phyloP scores from a whole-genome alignment of 2,329 filamentous ascomycete species.

The Dactylellina leptospora region DNA sequence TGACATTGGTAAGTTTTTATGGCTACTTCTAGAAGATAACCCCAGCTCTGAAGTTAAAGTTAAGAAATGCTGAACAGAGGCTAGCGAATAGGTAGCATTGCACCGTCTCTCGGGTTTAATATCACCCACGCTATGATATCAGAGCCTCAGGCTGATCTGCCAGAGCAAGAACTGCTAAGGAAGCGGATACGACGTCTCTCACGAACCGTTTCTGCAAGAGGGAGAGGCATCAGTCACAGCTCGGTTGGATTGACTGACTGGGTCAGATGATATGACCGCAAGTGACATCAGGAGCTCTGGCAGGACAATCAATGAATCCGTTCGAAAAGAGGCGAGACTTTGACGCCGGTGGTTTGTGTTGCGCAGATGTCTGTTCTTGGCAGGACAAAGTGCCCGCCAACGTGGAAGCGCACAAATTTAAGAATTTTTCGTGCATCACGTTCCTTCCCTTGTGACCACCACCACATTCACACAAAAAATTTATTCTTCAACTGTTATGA shows the following conservation, averaged over 20 bases:
- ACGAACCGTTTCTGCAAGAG: constrained; percentile 35
- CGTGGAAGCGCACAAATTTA: constrained; percentile 2
- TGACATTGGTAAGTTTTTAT: constrained; percentile 37
- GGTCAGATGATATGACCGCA: constrained; percentile 6
- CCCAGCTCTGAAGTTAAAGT: constrained; percentile 1
- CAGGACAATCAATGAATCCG: not conserved
- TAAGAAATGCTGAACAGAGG: not conserved
- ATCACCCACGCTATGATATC: constrained; percentile 38
- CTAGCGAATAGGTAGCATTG: not conserved
- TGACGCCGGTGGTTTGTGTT: not conserved
- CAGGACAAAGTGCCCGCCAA: not conserved
- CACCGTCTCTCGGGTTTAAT: constrained; percentile 14
- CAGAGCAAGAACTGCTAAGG: constrained; percentile 10
- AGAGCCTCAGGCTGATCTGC: constrained; percentile 44
- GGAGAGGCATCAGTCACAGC: constrained; percentile 1
- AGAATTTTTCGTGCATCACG: constrained; percentile 34
- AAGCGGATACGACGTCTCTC: not conserved
- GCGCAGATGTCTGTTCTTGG: constrained; percentile 10
- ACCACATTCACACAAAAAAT: not conserved
- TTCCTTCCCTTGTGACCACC: constrained; percentile 18
- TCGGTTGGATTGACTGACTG: not conserved
- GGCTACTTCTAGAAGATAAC: constrained; percentile 50
- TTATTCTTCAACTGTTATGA: constrained; percentile 8
- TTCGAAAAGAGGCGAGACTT: not conserved
- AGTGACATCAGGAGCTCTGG: constrained; percentile 19